Base-by-base conservation (phyloP, 495 filamentous ascomycete species). In the Penicillium lagena region DNA sequence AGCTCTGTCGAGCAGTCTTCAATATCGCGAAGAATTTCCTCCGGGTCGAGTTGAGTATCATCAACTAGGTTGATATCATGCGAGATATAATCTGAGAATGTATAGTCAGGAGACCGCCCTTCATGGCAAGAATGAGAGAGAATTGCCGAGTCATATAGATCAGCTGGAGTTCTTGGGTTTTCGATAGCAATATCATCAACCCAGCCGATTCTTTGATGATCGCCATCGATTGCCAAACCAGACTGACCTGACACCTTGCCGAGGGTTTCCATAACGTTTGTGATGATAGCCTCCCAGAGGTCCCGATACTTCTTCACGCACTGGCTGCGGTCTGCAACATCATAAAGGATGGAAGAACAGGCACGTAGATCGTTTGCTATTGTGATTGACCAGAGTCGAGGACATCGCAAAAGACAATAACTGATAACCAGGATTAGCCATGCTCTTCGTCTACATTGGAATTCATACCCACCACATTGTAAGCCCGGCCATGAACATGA, bases 401-500 rank as follows among this genome's bases (percentile, higher is more conserved):
- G 35, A 12, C 36, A 46, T 40, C 37, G 29, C 10, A 46, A 40
- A 12, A 46, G 12, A 40, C 43, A 46, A 28, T 46, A 40, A 35
- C 43, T 46, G 15, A 7, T 13, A 12, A 9, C 28, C 17, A 4
- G 12, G 35, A 33, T 12, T 40, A 15, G 40, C 36, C 14, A 22
- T 9, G 2, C 13, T 10, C 12, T 29, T 2, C 12, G 27, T 13
- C 7, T 4, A 45, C 7, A 37, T 10, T 11, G 15, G 12, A 45
- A 46, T 9, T 9, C 1, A 14, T 4, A 14, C 51, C 4, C 32
- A 59, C 55, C 55, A 59, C 43, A 72, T 59, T 4, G 68, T 70
- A 12, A 72, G 46, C 0, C 68, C 68, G 12, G 68, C 59, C 40
- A 68, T 62, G 40, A 70, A 72, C 4, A 68, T 48, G 0, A 60